A percentile compares a stretch with the other conserved stretches of the same genome.
These are phyloP conservation scores for Colletotrichum karsti DNA, from an alignment of 2,329 filamentous ascomycete genomes.

Conservation along the genomic window DNA sequence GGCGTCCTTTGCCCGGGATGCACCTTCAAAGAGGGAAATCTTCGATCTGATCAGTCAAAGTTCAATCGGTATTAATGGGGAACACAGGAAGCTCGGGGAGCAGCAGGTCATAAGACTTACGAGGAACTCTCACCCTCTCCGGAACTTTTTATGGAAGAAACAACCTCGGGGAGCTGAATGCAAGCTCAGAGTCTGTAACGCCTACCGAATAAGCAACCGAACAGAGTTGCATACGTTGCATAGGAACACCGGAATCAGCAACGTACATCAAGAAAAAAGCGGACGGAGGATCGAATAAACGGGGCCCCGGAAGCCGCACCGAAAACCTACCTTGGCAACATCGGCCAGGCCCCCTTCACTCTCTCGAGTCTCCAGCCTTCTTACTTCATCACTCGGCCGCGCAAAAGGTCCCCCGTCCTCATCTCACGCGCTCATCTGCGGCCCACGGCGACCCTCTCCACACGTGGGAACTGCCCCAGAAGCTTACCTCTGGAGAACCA, in stretches of 20 bases:
- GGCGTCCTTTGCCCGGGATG: conserved; percentile 21
- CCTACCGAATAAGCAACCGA: neutral
- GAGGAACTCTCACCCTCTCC: neutral
- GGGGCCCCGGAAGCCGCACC: conserved; percentile 9
- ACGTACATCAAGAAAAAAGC: neutral
- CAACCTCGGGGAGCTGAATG: neutral
- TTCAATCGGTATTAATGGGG: conserved; percentile 5
- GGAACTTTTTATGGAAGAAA: neutral
- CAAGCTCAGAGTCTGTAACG: neutral
- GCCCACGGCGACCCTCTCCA: neutral
- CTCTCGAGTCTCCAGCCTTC: neutral
- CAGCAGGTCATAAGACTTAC: neutral
- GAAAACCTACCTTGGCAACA: conserved; percentile 9
- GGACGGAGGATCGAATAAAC: conserved; percentile 15
- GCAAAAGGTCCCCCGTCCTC: neutral
- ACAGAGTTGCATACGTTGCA: conserved; percentile 1
- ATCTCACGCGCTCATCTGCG: conserved; percentile 2
- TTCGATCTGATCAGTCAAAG: conserved; percentile 25
- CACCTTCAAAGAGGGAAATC: conserved; percentile 20
- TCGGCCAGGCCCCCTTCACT: too few species aligned
- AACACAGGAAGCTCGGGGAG: neutral
- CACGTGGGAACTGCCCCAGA: conserved; percentile 20
- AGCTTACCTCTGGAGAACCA: conserved; percentile 25
- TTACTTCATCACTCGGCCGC: neutral
- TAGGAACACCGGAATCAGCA: neutral